phyloP scores from a whole-genome alignment of 176 grass and related monocot genomes.

The Themeda triandra region DNA sequence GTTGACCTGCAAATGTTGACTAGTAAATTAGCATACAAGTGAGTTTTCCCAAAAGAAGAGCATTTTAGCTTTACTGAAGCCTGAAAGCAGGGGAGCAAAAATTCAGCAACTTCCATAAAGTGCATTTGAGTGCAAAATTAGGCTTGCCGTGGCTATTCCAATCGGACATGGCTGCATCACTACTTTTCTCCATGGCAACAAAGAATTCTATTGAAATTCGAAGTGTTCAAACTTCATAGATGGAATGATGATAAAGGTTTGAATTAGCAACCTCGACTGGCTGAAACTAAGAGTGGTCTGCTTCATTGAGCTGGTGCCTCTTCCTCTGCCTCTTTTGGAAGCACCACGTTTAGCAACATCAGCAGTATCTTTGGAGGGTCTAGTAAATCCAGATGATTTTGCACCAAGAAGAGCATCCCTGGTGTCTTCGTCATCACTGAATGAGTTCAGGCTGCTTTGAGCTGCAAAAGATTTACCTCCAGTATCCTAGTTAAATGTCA shows the following conservation, averaged over 20 bases:
- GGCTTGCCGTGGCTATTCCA: not conserved
- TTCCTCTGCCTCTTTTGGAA: slow-evolving; percentile 62
- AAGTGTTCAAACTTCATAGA: not conserved
- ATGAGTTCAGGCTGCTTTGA: slow-evolving; percentile 52
- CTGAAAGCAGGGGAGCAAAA: not conserved
- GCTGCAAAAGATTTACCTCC: slow-evolving; percentile 46
- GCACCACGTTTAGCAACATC: slow-evolving; percentile 35
- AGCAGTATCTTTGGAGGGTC: slow-evolving; percentile 49
- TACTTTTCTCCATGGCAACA: not conserved
- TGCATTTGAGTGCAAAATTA: not conserved
- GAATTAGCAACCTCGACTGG: slow-evolving; percentile 46
- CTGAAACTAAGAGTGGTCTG: slow-evolving; percentile 64
- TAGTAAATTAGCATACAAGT: slow-evolving; percentile 5
- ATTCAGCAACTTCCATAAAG: not conserved
- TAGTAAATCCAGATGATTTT: slow-evolving; percentile 50
- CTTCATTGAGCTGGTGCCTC: slow-evolving; percentile 48
- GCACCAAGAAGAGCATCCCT: slow-evolving; percentile 47
- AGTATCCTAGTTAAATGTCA: slow-evolving; percentile 32
- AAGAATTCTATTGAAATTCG: not conserved
- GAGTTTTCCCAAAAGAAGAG: not conserved
- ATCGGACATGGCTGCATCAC: not conserved
- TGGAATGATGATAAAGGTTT: not conserved
- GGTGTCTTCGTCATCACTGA: slow-evolving; percentile 73
- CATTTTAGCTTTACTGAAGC: not conserved
- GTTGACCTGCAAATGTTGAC: slow-evolving; percentile 38